Percentiles rank a stretch among this genome's conserved stretches.
phyloP scores from a whole-genome alignment of 148 eudicot species.

The Rhododendron ovatum region DNA sequence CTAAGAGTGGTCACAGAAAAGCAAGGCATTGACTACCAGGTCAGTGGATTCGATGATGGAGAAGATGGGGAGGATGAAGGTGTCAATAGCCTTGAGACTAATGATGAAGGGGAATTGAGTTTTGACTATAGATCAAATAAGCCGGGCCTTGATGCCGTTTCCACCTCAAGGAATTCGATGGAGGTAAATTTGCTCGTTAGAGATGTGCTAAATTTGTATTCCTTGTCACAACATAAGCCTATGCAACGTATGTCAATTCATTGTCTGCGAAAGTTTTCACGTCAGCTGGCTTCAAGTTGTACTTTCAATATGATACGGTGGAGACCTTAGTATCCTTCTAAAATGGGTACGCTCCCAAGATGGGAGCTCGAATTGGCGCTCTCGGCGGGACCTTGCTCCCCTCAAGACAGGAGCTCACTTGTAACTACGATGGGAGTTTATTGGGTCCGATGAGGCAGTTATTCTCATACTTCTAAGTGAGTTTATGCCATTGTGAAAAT shows the following conservation, averaged over 20 bases:
- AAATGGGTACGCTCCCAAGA: no score
- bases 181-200: constrained; percentile 54
- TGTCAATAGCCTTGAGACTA: constrained; percentile 48
- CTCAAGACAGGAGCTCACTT: no score
- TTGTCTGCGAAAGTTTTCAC: not conserved
- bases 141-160: constrained; percentile 50
- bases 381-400: no score
- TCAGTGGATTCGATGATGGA: constrained; percentile 58
- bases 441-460: no score
- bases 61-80: constrained; percentile 53
- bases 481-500: no score
- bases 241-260: not conserved
- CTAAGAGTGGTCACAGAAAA: constrained; percentile 64
- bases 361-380: no score
- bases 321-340: no score
- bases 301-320: not conserved
- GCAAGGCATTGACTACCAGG: constrained; percentile 83
- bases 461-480: no score
- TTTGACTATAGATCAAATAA: constrained; percentile 62
- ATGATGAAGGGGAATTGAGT: constrained; percentile 64
- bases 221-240: not conserved
- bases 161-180: constrained; percentile 62
- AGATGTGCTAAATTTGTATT: not conserved
- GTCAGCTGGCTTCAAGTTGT: not conserved
- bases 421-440: no score